These are phyloP conservation scores for Blastocystis sp. DNA, from an alignment of 352 stramenopile species.

Conservation along the genomic window DNA sequence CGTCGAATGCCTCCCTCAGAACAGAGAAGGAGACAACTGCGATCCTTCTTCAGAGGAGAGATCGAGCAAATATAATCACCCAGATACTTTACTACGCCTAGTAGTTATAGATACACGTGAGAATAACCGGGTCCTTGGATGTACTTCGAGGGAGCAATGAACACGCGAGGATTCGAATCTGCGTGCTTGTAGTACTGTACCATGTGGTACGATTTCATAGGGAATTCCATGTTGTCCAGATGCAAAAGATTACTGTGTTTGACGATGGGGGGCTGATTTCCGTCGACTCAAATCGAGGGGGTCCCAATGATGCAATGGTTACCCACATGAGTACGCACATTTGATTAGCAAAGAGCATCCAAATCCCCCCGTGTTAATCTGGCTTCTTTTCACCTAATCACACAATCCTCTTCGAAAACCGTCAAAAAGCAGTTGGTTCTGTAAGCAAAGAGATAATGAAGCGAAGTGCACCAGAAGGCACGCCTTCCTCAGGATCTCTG, in stretches of 20 bases:
- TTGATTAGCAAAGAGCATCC: no score
- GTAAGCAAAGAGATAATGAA: not conserved
- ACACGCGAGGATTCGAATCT: slow-evolving; percentile 64
- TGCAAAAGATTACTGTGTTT: not conserved
- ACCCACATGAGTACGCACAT: no score
- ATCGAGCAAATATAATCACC: slow-evolving; percentile 67
- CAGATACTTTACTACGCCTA: slow-evolving; percentile 46
- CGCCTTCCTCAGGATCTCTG: not conserved
- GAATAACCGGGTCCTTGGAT: slow-evolving; percentile 67
- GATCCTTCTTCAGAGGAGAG: slow-evolving; percentile 62
- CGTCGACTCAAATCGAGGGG: no score
- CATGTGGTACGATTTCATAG: slow-evolving; percentile 68
- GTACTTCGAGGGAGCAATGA: slow-evolving; percentile 67
- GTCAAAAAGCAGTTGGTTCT: no score
- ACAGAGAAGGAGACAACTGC: slow-evolving; percentile 50
- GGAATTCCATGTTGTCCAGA: slow-evolving; percentile 44
- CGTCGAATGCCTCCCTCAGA: slow-evolving; percentile 50
- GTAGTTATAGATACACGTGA: not conserved
- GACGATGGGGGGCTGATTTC: no score
- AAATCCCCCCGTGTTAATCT: no score
- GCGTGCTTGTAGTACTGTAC: slow-evolving; percentile 63
- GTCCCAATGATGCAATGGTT: no score
- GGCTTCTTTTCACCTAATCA: no score
- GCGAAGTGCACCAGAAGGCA: not conserved
- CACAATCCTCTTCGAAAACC: no score